These are phyloP conservation scores for Pichia thaimueangensis DNA, from an alignment of 805 yeast genomes.

Conservation along the genomic window DNA sequence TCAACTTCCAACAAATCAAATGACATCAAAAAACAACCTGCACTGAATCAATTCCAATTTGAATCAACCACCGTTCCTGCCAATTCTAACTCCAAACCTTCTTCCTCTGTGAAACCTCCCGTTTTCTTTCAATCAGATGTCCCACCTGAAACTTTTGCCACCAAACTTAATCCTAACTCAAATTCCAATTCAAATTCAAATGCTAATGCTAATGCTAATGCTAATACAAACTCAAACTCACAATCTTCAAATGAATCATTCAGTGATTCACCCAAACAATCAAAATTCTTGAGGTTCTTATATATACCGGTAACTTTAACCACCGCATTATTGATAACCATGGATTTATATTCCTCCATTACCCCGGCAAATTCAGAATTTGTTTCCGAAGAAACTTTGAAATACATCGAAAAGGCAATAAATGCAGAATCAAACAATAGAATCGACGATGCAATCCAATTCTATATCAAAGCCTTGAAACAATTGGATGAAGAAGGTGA, in stretches of 20 bases:
- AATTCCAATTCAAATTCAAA: too few relatives aligned
- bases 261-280: background rate
- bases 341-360: background rate
- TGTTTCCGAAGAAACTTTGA: slow-evolving; percentile 13
- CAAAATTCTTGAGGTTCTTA: background rate
- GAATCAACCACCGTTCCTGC: background rate
- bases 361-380: slow-evolving; percentile 7
- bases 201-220: too few relatives aligned
- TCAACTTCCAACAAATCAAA: too few relatives aligned
- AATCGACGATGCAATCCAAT: slow-evolving; percentile 57
- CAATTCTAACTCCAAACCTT: background rate
- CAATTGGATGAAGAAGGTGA: slow-evolving; percentile 49
- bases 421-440: slow-evolving; percentile 32
- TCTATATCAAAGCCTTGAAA: slow-evolving; percentile 65
- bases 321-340: background rate
- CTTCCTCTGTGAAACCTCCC: background rate
- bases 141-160: background rate
- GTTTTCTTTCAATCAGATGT: background rate
- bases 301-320: background rate
- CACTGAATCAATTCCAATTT: slow-evolving; percentile 8
- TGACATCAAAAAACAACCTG: slow-evolving; percentile 1
- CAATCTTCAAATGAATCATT: background rate
- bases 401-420: slow-evolving; percentile 10
- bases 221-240: too few relatives aligned
- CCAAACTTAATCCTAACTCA: too few relatives aligned